Evolutionary conservation across 208 protist species (phyloP).

Genomic region (Trypanosoma melophagium): DNA sequence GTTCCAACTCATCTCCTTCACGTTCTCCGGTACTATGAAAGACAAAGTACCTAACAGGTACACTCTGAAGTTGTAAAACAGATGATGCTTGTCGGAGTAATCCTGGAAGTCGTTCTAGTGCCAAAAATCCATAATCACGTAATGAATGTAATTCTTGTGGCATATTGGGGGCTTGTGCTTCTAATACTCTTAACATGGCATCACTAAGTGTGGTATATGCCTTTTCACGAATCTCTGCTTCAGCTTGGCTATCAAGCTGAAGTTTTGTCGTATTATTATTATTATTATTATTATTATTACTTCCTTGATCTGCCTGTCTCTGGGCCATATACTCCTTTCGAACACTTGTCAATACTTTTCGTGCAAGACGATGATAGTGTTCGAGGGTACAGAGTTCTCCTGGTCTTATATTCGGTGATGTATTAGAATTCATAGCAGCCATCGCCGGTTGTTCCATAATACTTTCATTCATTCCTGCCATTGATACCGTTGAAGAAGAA

Average conservation of each 20-base stretch:
- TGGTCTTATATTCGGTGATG: conserved; percentile 21
- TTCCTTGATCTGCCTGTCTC: conserved; percentile 15
- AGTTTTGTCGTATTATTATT: conserved; percentile 4
- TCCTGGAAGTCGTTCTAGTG: conserved; percentile 62
- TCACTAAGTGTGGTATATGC: conserved; percentile 63
- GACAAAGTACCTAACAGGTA: conserved; percentile 83
- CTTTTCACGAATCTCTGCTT: conserved; percentile 62
- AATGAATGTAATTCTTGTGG: conserved; percentile 55
- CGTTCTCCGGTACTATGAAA: conserved; percentile 70
- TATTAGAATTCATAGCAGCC: conserved; percentile 11
- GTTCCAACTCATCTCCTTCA: conserved; percentile 1
- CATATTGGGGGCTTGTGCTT: conserved; percentile 37
- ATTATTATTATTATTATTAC: no score
- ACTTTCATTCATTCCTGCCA: not conserved
- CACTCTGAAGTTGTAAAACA: conserved; percentile 54
- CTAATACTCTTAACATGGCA: conserved; percentile 66
- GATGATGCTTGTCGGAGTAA: conserved; percentile 59
- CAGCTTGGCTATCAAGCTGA: conserved; percentile 45
- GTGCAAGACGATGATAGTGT: conserved; percentile 65
- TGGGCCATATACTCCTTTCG: conserved; percentile 48
- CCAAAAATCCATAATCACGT: conserved; percentile 65
- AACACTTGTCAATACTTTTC: conserved; percentile 68
- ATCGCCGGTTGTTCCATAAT: conserved; percentile 3
- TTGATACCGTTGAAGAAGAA: no score
- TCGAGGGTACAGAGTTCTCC: conserved; percentile 79